Percentiles rank a stretch among this genome's conserved stretches.
Conservation (phyloP, 139 green algal species). For the Ettlia oleoabundans region DNA sequence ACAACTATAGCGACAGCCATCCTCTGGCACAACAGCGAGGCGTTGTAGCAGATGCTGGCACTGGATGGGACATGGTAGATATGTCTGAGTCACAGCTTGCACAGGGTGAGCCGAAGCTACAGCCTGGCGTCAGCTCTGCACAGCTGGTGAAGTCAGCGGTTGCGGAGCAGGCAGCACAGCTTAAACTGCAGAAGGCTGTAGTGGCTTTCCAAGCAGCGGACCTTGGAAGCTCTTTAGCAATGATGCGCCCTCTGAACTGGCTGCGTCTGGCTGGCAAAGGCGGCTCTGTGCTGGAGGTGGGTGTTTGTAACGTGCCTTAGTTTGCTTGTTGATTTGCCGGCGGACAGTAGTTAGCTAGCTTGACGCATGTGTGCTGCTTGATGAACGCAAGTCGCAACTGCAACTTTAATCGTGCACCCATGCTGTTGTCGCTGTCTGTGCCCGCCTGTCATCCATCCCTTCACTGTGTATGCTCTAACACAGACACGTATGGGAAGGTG, state of each 20-base stretch:
- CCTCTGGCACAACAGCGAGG: too few species aligned
- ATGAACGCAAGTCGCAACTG: too few species aligned
- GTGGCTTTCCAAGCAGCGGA: not conserved
- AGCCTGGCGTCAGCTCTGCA: not conserved
- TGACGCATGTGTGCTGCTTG: too few species aligned
- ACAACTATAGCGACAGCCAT: too few species aligned
- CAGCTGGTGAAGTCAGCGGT: not conserved
- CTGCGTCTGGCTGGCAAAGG: conserved; percentile 23
- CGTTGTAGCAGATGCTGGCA: too few species aligned
- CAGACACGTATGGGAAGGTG: too few species aligned
- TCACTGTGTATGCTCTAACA: too few species aligned
- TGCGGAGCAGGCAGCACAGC: not conserved
- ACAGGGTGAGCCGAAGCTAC: not conserved
- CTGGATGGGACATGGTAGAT: too few species aligned
- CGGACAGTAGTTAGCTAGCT: not conserved
- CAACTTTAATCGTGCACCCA: too few species aligned
- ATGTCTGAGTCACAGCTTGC: too few species aligned
- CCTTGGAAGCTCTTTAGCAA: not conserved
- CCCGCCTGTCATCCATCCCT: too few species aligned
- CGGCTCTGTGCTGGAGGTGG: conserved; percentile 10
- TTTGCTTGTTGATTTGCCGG: not conserved
- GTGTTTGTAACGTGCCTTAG: not conserved
- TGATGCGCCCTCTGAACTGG: conserved; percentile 20
- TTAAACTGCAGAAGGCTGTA: not conserved
- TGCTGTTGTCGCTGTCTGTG: too few species aligned